Evolutionary conservation across 169 alveolate species (phyloP), one percentile per base, ranked within the genome.

Genomic region (Theileria orientalis): DNA sequence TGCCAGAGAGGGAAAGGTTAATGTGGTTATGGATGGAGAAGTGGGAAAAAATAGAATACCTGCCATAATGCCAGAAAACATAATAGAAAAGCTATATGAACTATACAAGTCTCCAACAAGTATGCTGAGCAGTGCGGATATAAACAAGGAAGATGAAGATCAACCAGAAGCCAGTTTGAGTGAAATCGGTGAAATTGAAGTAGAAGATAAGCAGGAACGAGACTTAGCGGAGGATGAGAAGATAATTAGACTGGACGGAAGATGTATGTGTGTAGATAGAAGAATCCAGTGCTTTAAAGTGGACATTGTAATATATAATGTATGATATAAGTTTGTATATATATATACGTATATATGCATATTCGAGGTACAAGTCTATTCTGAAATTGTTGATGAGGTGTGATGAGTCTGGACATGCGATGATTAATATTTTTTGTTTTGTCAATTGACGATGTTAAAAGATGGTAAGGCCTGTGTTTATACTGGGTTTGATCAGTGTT

Each of bases 51-150:
- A 56, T 27, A 25, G 37, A 27, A 30, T 56, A 27, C 66, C 66
- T 21, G 61, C 61, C 71, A 41, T 51, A 21, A 8, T 68, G 21
- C 76, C 76, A 46, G 69, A 68, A 52, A 68, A 49, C 30, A 33
- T 68, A 23, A 14, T 68, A 27, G 44, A 56, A 56, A 56, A 29
- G 7, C 37, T 23, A 32, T 14, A 27, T 56, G 66, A 56, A 8
- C 19, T 56, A 27, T 56, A 56, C 21, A 33, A 49, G 1, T 49
- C 60, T 21, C 14, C 1, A 49, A n/a, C n/a, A n/a, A n/a, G n/a
- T n/a, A n/a, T n/a, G n/a, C n/a, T n/a, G n/a, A n/a, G n/a, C n/a
- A n/a, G n/a, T n/a, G n/a, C n/a, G n/a, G n/a, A n/a, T n/a, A n/a
- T n/a, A n/a, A n/a, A n/a, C n/a, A n/a, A n/a, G n/a, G n/a, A n/a